phyloP scores from a whole-genome alignment of 768 basidiomycete species.

The Strobilomyces dryophilus region DNA sequence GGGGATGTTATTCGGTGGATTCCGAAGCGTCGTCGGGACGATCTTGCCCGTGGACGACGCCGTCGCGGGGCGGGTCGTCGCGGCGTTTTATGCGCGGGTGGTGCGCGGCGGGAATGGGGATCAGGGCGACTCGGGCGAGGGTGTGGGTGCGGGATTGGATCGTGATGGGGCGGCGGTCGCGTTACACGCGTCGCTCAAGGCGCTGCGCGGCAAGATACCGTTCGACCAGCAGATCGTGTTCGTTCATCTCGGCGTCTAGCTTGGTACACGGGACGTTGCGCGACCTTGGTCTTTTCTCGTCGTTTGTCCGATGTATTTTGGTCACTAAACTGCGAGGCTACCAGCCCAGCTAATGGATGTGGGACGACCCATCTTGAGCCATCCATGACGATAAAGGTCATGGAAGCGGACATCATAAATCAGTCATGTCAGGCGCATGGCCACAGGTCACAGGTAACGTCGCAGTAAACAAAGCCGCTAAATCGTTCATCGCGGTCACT shows the following conservation, averaged over 20 bases:
- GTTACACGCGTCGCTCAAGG: background rate
- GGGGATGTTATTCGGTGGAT: slow-evolving; percentile 7
- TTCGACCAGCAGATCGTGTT: slow-evolving; percentile 8
- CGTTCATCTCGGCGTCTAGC: background rate
- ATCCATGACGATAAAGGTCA: too few species aligned
- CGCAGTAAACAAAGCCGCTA: too few species aligned
- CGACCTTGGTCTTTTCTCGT: too few species aligned
- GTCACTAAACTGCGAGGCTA: too few species aligned
- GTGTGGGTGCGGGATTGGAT: background rate
- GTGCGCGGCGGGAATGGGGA: background rate
- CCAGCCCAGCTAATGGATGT: too few species aligned
- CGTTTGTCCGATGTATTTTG: too few species aligned
- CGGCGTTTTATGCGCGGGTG: slow-evolving; percentile 8
- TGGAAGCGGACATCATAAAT: too few species aligned
- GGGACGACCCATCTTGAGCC: too few species aligned
- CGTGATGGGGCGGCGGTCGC: background rate
- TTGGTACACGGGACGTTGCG: too few species aligned
- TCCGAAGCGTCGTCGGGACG: slow-evolving; percentile 20
- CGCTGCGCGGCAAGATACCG: slow-evolving; percentile 1
- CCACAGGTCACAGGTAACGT: too few species aligned
- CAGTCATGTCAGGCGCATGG: too few species aligned
- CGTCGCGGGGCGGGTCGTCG: background rate
- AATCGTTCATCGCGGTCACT: too few species aligned
- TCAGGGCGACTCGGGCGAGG: background rate
- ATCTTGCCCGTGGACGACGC: slow-evolving; percentile 21